Conservation (phyloP, 176 grass and related monocot genomes). For the Paspalum vaginatum region DNA sequence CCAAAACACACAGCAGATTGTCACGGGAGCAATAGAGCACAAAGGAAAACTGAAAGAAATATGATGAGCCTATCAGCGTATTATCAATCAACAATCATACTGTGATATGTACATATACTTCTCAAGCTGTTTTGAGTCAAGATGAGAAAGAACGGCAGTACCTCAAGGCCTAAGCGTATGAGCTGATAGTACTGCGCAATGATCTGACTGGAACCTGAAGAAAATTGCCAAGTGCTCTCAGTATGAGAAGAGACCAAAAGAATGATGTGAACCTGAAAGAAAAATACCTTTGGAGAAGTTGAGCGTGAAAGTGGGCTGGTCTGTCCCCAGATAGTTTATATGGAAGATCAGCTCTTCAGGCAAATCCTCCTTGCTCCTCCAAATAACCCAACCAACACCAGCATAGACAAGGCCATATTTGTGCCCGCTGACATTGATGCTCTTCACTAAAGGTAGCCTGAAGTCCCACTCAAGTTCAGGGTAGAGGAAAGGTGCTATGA, state of each 20-base stretch:
- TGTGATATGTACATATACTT: background rate
- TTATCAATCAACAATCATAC: too few relatives aligned
- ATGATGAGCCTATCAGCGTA: background rate
- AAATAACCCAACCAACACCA: constrained; percentile 81
- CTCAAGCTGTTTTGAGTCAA: background rate
- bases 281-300: constrained; percentile 84
- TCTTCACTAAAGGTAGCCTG: constrained; percentile 75
- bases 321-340: constrained; percentile 81
- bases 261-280: background rate
- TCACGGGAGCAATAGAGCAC: background rate
- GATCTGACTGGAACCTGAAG: constrained; percentile 76
- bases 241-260: background rate
- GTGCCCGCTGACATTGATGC: constrained; percentile 85
- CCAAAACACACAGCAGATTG: background rate
- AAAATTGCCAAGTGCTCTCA: background rate
- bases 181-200: constrained; percentile 90
- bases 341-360: constrained; percentile 89
- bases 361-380: constrained; percentile 78
- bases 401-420: constrained; percentile 87
- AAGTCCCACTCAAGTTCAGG: constrained; percentile 79
- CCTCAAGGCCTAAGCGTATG: constrained; percentile 74
- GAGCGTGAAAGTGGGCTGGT: constrained; percentile 85
- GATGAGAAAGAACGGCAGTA: constrained; percentile 20
- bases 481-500: constrained; percentile 79
- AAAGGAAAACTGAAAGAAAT: background rate